Percentiles rank a stretch among this genome's conserved stretches.
Conservation (phyloP, 352 stramenopile species). For the Lagenidium giganteum region DNA sequence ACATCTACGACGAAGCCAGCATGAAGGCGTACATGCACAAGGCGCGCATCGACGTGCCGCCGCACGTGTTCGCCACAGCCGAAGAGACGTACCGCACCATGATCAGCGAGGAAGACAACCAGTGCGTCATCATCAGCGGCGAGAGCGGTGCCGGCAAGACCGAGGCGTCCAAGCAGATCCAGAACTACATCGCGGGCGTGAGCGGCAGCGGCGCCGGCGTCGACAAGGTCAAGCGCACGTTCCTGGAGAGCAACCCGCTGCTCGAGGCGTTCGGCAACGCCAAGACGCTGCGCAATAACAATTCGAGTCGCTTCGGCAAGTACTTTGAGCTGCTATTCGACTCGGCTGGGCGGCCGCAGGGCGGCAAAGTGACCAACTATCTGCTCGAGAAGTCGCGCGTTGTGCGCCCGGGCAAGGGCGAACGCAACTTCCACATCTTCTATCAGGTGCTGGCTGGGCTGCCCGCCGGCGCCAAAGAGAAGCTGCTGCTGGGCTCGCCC, state of each 20-base stretch:
- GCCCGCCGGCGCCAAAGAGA: constrained; percentile 44
- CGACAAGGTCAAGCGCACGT: constrained; percentile 86
- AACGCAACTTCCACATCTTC: constrained; percentile 95
- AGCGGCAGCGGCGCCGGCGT: constrained; percentile 70
- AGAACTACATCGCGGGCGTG: constrained; percentile 87
- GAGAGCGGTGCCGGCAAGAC: constrained; percentile 85
- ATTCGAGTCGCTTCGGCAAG: constrained; percentile 95
- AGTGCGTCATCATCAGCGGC: constrained; percentile 88
- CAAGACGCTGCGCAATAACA: constrained; percentile 94
- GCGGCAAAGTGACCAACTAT: constrained; percentile 90
- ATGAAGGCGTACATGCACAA: constrained; percentile 85
- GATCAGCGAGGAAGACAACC: constrained; percentile 85
- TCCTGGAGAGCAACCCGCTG: constrained; percentile 94
- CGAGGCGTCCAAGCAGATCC: constrained; percentile 87
- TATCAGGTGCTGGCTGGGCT: constrained; percentile 88
- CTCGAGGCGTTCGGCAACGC: constrained; percentile 96
- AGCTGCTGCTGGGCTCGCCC: constrained; percentile 65
- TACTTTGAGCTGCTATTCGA: constrained; percentile 95
- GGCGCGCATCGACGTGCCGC: constrained; percentile 79
- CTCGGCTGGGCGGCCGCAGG: constrained; percentile 66
- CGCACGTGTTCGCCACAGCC: constrained; percentile 83
- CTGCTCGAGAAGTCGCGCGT: constrained; percentile 90
- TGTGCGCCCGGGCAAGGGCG: constrained; percentile 77
- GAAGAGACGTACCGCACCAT: constrained; percentile 87
- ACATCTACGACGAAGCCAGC: constrained; percentile 81